Conservation (phyloP, 2,329 filamentous ascomycete species). For the Chaetoscypha palmicola region DNA sequence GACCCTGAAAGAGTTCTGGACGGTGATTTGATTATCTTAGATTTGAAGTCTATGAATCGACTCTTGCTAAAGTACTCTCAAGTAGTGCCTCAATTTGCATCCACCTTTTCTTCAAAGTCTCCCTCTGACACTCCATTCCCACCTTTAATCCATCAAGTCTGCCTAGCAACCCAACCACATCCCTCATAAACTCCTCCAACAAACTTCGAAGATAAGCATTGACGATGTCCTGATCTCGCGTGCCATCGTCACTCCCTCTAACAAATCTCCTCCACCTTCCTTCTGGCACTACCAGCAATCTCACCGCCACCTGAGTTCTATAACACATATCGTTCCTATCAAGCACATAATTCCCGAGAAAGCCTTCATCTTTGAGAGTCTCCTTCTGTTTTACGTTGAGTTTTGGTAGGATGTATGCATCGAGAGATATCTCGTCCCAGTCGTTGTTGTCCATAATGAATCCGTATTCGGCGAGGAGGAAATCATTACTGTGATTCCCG, state of each 20-base stretch:
- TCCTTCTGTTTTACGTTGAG: conserved; percentile 30
- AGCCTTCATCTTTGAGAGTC: conserved; percentile 39
- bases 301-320: conserved; percentile 47
- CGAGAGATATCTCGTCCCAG: conserved; percentile 28
- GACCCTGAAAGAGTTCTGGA: too few species aligned
- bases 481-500: conserved; percentile 64
- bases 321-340: conserved; percentile 46
- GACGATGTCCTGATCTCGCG: conserved; percentile 36
- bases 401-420: conserved; percentile 23
- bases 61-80: conserved; percentile 1
- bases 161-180: background rate
- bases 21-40: too few species aligned
- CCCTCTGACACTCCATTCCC: background rate
- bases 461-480: conserved; percentile 59
- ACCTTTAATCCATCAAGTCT: background rate
- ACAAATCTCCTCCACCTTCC: conserved; percentile 42
- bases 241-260: conserved; percentile 39
- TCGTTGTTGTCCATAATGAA: conserved; percentile 29
- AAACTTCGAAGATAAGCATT: conserved; percentile 33
- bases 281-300: conserved; percentile 33
- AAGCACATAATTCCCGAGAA: conserved; percentile 45
- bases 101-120: conserved; percentile 2
- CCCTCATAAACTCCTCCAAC: conserved; percentile 8
- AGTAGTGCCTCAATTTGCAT: conserved; percentile 3
- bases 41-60: too few species aligned